phyloP scores from a whole-genome alignment of 2,329 filamentous ascomycete genomes.

The Cladorrhinum sp. region DNA sequence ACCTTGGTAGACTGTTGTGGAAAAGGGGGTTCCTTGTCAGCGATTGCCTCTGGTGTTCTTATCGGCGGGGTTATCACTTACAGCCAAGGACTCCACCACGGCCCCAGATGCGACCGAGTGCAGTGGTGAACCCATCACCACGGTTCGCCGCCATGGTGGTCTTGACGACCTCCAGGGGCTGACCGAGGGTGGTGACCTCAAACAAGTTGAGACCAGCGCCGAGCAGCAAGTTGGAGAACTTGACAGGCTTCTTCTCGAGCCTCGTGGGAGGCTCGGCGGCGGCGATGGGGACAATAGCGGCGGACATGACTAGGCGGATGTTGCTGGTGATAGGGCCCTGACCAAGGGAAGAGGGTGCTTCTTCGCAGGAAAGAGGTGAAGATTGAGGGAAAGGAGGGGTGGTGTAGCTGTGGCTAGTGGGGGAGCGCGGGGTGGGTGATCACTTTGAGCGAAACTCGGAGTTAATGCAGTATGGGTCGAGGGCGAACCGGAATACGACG shows the following conservation, averaged over 20 bases:
- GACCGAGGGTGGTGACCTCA: constrained; percentile 66
- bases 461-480: constrained; percentile 1
- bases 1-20: constrained; percentile 90
- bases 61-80: constrained; percentile 51
- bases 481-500: constrained; percentile 9
- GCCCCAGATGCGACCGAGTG: constrained; percentile 85
- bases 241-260: constrained; percentile 99
- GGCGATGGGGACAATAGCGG: constrained; percentile 51
- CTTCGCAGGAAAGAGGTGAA: constrained; percentile 55
- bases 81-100: constrained; percentile 92
- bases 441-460: constrained; percentile 5
- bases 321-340: constrained; percentile 70
- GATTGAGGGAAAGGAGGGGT: constrained; percentile 20
- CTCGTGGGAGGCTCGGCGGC: constrained; percentile 46
- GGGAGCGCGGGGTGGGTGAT: constrained; percentile 22
- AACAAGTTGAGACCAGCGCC: constrained; percentile 95
- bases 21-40: constrained; percentile 26
- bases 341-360: constrained; percentile 96
- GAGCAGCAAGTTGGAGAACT: constrained; percentile 97
- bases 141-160: constrained; percentile 99
- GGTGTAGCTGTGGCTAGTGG: constrained; percentile 21
- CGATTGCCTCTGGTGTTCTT: background rate
- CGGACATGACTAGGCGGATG: constrained; percentile 61
- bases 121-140: constrained; percentile 76
- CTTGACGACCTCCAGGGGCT: constrained; percentile 98